Conservation (phyloP, 192 early-diverging fungal genomes). For the Diversispora epigaea region DNA sequence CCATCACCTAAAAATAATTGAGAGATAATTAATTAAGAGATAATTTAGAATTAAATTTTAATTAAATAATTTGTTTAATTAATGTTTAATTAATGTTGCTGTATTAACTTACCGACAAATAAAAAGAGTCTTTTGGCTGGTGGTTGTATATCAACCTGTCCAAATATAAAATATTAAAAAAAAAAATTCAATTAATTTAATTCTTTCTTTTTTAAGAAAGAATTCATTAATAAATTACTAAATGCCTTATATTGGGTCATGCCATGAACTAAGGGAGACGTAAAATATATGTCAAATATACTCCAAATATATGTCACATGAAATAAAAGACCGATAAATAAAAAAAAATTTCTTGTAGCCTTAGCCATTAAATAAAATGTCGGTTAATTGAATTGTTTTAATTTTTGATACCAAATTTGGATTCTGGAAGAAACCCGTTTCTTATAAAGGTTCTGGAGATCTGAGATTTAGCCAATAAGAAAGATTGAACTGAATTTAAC, state of each 20-base stretch:
- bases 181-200: background rate
- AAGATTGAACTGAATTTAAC: too few relatives aligned
- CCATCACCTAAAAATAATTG: conserved; percentile 72
- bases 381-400: background rate
- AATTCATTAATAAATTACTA: background rate
- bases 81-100: background rate
- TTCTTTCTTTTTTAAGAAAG: background rate
- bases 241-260: conserved; percentile 73
- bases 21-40: background rate
- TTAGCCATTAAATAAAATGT: conserved; percentile 7
- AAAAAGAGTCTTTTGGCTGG: conserved; percentile 87
- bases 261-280: conserved; percentile 96
- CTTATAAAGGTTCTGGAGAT: too few relatives aligned
- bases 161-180: background rate
- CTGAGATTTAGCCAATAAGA: too few relatives aligned
- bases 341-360: conserved; percentile 45
- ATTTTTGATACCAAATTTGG: too few relatives aligned
- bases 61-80: background rate
- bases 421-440: too few relatives aligned
- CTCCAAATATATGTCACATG: conserved; percentile 86
- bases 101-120: conserved; percentile 65
- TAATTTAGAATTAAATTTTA: background rate
- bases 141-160: conserved; percentile 57
- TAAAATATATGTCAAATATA: conserved; percentile 99
- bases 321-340: conserved; percentile 86